Evolutionary conservation across 306 rosid genomes (phyloP).

Genomic region (Dalbergia cultrata): DNA sequence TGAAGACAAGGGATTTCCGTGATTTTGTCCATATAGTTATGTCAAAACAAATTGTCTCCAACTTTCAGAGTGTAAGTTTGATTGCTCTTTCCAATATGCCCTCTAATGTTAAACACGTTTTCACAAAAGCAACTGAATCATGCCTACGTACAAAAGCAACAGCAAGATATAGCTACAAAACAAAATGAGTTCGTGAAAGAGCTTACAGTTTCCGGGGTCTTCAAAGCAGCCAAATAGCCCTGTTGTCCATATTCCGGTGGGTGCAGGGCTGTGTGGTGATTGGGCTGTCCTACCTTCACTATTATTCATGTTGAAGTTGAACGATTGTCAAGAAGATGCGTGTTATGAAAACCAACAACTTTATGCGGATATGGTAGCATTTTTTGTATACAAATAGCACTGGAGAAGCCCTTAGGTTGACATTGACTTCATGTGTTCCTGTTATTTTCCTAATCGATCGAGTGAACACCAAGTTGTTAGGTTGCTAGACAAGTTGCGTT

Average conservation of each 20-base stretch:
- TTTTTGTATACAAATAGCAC: slow-evolving; percentile 34
- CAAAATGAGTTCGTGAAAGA: not conserved
- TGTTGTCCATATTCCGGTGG: slow-evolving; percentile 42
- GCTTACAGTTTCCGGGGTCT: slow-evolving; percentile 39
- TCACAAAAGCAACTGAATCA: not conserved
- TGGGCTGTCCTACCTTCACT: slow-evolving; percentile 4
- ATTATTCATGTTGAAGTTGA: slow-evolving; percentile 26
- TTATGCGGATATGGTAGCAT: not conserved
- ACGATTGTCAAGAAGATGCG: not conserved
- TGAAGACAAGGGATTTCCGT: too few species aligned
- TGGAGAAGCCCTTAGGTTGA: slow-evolving; percentile 29
- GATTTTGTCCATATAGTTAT: too few species aligned
- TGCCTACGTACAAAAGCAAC: not conserved
- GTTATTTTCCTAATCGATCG: not conserved
- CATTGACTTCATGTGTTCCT: not conserved
- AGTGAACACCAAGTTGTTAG: not conserved
- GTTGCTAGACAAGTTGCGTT: slow-evolving; percentile 6
- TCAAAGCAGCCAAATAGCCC: slow-evolving; percentile 45
- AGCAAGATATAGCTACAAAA: not conserved
- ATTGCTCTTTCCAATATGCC: too few species aligned
- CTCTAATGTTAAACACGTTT: not conserved
- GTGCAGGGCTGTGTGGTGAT: not conserved
- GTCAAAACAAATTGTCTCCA: too few species aligned
- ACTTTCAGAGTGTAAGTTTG: too few species aligned
- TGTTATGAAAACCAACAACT: not conserved